A percentile compares a stretch with the other conserved stretches of the same genome.
Conservation (phyloP, 441 rosid species). For the Metrosideros polymorpha region DNA sequence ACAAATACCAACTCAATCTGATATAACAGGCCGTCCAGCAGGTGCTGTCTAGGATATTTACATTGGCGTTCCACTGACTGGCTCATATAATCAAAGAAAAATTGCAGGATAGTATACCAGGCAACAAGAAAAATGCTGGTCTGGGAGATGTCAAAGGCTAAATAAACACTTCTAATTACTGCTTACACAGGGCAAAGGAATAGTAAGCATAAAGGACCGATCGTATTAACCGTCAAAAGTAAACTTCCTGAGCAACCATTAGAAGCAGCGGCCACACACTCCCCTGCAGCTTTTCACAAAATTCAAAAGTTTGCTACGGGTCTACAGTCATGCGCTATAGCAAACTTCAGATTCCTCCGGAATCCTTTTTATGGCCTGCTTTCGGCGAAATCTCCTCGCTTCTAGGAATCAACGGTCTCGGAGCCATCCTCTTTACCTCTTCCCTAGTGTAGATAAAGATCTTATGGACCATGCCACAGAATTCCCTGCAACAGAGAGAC, state of each 20-base stretch:
- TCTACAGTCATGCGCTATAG: neutral
- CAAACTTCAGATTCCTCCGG: neutral
- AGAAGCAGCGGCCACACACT: neutral
- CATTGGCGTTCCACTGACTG: neutral
- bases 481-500: conserved; percentile 47
- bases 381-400: conserved; percentile 29
- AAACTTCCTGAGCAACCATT: neutral
- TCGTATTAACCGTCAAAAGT: neutral
- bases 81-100: neutral
- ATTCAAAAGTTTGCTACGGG: neutral
- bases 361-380: neutral
- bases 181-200: neutral
- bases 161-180: neutral
- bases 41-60: neutral
- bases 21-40: neutral
- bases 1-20: neutral
- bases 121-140: neutral
- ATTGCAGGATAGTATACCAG: neutral
- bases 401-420: conserved; percentile 40
- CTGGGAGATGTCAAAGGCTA: neutral
- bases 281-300: neutral
- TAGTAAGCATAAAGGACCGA: neutral
- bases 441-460: conserved; percentile 76
- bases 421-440: conserved; percentile 89
- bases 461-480: conserved; percentile 92